phyloP scores from a whole-genome alignment of 2,329 filamentous ascomycete species.

The Colletotrichum sp. region DNA sequence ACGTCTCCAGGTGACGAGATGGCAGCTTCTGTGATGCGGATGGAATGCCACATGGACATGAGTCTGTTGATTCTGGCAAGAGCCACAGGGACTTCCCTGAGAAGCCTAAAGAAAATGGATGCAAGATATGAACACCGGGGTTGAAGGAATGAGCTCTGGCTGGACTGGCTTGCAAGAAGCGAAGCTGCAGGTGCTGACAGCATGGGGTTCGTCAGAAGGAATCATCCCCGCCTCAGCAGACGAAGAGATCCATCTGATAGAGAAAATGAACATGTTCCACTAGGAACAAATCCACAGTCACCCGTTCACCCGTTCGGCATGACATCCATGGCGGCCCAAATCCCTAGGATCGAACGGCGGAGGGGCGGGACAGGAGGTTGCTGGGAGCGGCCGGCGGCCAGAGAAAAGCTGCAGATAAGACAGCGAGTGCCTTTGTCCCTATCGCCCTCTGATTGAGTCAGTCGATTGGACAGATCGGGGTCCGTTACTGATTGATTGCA shows the following conservation, averaged over 20 bases:
- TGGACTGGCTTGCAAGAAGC: not conserved
- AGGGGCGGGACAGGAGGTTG: not conserved
- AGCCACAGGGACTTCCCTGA: not conserved
- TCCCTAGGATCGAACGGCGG: not conserved
- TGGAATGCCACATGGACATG: not conserved
- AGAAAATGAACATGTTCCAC: not conserved
- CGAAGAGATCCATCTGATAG: not conserved
- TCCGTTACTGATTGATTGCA: not conserved
- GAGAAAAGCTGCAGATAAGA: conserved; percentile 3
- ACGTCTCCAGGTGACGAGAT: not conserved
- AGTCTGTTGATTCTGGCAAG: not conserved
- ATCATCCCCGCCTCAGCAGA: not conserved
- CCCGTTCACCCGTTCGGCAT: not conserved
- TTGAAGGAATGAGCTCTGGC: not conserved
- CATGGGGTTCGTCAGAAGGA: not conserved
- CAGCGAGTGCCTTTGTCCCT: not conserved
- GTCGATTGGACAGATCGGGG: not conserved
- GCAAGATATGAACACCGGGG: not conserved
- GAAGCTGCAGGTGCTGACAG: not conserved
- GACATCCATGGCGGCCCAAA: not conserved
- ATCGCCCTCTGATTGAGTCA: not conserved
- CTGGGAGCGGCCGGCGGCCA: conserved; percentile 5
- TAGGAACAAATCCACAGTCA: not conserved
- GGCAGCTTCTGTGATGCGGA: not conserved
- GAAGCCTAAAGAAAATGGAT: not conserved